A percentile compares a stretch with the other conserved stretches of the same genome.
Conservation (phyloP, 2,329 filamentous ascomycete species). For the Pseudogymnoascus sp. region DNA sequence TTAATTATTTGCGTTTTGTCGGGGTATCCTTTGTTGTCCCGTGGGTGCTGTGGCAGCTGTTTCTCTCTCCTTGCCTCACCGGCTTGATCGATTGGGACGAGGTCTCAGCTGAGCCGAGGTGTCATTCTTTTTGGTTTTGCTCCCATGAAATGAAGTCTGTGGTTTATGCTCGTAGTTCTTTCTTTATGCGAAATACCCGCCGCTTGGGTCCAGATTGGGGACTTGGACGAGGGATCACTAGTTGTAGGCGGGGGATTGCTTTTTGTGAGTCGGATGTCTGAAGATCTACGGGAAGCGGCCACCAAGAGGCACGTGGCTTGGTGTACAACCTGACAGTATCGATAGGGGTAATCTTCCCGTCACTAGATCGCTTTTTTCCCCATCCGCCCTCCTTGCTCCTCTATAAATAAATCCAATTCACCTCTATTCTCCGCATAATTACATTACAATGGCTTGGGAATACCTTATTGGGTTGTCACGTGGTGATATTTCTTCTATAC, state of each 20-base stretch:
- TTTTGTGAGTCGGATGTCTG: background rate
- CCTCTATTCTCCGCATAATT: background rate
- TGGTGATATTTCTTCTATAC: background rate
- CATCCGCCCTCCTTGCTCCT: background rate
- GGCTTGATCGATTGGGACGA: background rate
- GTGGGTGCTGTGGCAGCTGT: background rate
- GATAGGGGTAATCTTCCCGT: background rate
- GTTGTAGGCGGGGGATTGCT: background rate
- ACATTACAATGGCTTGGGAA: background rate
- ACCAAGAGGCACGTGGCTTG: background rate
- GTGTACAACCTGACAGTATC: background rate
- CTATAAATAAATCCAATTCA: background rate
- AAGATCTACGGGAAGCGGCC: constrained; percentile 1
- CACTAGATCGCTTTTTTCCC: background rate
- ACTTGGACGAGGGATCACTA: background rate
- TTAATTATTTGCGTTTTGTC: background rate
- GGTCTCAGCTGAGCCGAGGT: background rate
- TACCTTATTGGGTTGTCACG: background rate
- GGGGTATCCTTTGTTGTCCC: background rate
- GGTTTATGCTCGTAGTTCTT: background rate
- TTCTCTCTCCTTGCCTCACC: background rate
- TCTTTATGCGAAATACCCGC: background rate
- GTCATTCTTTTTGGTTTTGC: background rate
- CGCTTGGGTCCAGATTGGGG: background rate
- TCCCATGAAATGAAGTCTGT: background rate